These are phyloP conservation scores for Penicillium chermesinum DNA, from an alignment of 495 filamentous ascomycete species.

Conservation along the genomic window DNA sequence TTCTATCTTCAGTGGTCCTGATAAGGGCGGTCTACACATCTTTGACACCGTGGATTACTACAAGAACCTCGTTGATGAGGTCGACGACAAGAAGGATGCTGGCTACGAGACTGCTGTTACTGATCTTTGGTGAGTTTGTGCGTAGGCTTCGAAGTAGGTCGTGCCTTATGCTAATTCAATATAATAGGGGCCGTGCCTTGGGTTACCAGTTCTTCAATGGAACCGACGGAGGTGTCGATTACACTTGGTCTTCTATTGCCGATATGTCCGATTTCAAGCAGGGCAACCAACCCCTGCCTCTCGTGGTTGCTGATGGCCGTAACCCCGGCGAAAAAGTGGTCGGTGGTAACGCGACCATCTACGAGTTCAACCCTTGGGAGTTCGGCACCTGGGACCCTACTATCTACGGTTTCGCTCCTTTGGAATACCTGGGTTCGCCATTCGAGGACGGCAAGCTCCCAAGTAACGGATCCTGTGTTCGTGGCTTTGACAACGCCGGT, in stretches of 20 bases:
- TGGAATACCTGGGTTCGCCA: constrained; percentile 72
- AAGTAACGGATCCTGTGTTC: constrained; percentile 57
- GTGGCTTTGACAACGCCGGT: constrained; percentile 79
- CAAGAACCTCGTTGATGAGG: constrained; percentile 53
- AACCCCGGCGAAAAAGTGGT: constrained; percentile 60
- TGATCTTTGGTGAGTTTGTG: constrained; percentile 65
- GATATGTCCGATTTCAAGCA: constrained; percentile 57
- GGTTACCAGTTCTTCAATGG: constrained; percentile 81
- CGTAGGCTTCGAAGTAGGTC: not conserved
- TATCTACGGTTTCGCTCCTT: constrained; percentile 70
- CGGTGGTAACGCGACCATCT: constrained; percentile 73
- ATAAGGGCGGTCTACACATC: constrained; percentile 46
- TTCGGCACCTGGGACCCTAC: constrained; percentile 82
- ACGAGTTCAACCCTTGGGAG: constrained; percentile 85
- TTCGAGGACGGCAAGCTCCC: constrained; percentile 63
- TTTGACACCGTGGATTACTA: constrained; percentile 61
- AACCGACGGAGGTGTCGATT: constrained; percentile 66
- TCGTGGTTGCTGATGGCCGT: constrained; percentile 73
- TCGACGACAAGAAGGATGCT: constrained; percentile 60
- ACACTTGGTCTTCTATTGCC: constrained; percentile 87
- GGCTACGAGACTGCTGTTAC: constrained; percentile 76
- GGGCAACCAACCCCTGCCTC: constrained; percentile 76
- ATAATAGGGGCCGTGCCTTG: constrained; percentile 57
- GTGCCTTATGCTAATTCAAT: constrained; percentile 4
- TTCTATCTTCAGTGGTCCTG: constrained; percentile 68